Evolutionary conservation across 2,329 filamentous ascomycete species (phyloP), one percentile per base, ranked within the genome.

Genomic region (Hypoxylon sp.): DNA sequence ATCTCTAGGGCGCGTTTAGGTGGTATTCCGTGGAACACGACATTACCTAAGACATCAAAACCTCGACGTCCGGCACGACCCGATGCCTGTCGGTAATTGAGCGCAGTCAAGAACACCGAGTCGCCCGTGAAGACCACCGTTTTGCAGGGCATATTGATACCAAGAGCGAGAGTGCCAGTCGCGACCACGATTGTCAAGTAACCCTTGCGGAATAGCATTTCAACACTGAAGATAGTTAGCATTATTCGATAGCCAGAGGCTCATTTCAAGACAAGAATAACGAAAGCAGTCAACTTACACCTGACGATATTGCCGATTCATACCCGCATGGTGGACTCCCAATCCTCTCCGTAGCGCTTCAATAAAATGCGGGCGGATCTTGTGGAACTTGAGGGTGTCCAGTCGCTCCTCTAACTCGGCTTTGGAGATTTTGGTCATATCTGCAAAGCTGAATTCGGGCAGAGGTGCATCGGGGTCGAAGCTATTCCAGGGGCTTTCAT

Each of bases 101-200:
- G 85, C 0, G 91, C 87, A 0, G 91, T 93, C 46, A 95, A 80
- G 75, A 87, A 93, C 2, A 92, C 83, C 0, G 89, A 92, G 75
- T 94, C 91, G 0, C 91, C 91, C 14, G 84, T 85, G 76, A 95
- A 95, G 1, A 93, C 87, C 0, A 94, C 91, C 0, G 92, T 95
- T 77, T 92, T 93, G 77, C 91, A 94, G 9, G 92, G 92, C 90
- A 93, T 93, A 73, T 93, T 95, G 81, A 95, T 91, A 81, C 92
- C 92, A 4, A 94, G 81, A 1, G 90, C 90, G 21, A 94, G 83
- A 0, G 91, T 94, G 0, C 91, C 92, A 1, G 92, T 94, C 0
- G 92, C 91, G 25, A 94, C 84, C 28, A 94, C 88, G 0, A 91
- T 89, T 6, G 87, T 85, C 43, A 94, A 78, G 74, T 87, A 94